Evolutionary conservation across 805 yeast species (phyloP).

Genomic region (Isabelozyma rhagii): DNA sequence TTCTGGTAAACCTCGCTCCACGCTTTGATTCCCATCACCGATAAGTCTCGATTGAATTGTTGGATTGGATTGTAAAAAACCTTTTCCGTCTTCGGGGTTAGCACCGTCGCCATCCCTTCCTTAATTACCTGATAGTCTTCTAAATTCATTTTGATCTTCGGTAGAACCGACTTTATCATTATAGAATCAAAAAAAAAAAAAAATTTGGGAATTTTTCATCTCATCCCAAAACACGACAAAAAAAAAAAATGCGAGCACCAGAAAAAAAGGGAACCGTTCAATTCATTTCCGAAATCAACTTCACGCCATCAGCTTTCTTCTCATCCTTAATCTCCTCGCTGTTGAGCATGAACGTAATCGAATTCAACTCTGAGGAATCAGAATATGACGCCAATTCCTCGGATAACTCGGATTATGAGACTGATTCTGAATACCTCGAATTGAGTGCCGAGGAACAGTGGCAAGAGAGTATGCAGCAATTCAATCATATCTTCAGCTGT

Average conservation of each 20-base stretch:
- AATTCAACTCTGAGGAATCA: constrained; percentile 4
- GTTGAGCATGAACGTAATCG: neutral
- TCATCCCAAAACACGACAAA: neutral
- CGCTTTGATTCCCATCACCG: constrained; percentile 80
- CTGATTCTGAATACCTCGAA: constrained; percentile 8
- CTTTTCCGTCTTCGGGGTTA: constrained; percentile 74
- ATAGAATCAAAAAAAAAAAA: neutral
- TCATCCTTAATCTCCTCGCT: neutral
- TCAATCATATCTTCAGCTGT: constrained; percentile 54
- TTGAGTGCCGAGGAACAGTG: constrained; percentile 65
- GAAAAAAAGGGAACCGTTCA: neutral
- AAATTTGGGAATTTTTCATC: neutral
- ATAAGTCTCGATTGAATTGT: constrained; percentile 91
- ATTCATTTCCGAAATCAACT: too few relatives aligned
- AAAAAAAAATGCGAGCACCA: neutral
- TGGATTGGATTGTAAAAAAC: constrained; percentile 97
- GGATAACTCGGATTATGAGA: constrained; percentile 10
- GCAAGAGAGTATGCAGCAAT: constrained; percentile 65
- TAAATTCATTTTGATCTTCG: constrained; percentile 9
- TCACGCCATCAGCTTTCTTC: too few relatives aligned
- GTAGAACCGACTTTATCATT: neutral
- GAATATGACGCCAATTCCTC: too few relatives aligned
- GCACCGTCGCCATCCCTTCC: constrained; percentile 84
- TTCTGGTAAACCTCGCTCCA: constrained; percentile 63
- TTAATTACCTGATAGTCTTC: constrained; percentile 34